Conservation (phyloP, 352 stramenopile genomes). For the Phytophthora fragariaefolia region DNA sequence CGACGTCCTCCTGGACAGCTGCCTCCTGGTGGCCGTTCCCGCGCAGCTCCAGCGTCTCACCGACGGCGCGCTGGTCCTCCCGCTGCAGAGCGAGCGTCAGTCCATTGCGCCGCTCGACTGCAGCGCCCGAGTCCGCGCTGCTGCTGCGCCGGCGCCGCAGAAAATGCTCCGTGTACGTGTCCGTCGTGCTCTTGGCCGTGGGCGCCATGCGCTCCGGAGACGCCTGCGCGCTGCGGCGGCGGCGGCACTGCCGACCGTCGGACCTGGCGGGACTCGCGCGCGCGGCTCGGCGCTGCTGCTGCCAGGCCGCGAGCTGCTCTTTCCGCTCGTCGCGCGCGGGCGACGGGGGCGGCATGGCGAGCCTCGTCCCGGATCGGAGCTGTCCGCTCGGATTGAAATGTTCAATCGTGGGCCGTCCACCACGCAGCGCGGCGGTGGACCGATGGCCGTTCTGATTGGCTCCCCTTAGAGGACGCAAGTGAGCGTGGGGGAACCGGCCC, state of each 20-base stretch:
- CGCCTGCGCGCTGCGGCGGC: background rate
- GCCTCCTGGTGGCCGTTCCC: slow-evolving; percentile 3
- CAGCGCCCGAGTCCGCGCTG: slow-evolving; percentile 2
- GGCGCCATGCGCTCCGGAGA: slow-evolving; percentile 9
- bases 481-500: too few species aligned
- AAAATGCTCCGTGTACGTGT: slow-evolving; percentile 27
- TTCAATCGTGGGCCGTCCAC: too few species aligned
- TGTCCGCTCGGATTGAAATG: too few species aligned
- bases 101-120: background rate
- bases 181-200: background rate
- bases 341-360: slow-evolving; percentile 25
- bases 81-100: background rate
- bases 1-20: background rate
- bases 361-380: slow-evolving; percentile 27
- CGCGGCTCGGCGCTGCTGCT: slow-evolving; percentile 13
- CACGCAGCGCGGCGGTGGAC: too few species aligned
- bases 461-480: too few species aligned
- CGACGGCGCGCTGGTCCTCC: too few species aligned
- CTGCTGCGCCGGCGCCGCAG: slow-evolving; percentile 7
- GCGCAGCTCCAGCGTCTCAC: background rate
- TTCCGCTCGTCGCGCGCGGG: slow-evolving; percentile 31
- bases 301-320: slow-evolving; percentile 37
- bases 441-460: too few species aligned
- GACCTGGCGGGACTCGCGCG: slow-evolving; percentile 8
- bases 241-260: slow-evolving; percentile 15